A percentile compares a stretch with the other conserved stretches of the same genome.
phyloP scores from a whole-genome alignment of 75 land plant genomes.

The Larix kaempferi region DNA sequence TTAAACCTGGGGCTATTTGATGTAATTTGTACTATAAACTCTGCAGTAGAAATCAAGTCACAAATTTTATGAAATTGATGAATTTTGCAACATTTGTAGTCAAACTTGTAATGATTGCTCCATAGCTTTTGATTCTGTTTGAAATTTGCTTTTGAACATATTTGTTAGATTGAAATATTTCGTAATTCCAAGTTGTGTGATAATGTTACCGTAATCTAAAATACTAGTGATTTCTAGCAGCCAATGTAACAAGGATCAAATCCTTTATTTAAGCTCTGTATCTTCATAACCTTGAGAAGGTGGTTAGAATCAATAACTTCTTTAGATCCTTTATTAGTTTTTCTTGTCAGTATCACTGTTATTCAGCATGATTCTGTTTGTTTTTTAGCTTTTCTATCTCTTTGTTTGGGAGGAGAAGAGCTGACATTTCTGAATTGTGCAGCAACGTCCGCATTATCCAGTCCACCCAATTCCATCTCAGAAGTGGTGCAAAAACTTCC shows the following conservation, averaged over 20 bases:
- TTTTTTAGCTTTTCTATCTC: neutral
- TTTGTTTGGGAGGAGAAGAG: neutral
- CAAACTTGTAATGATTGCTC: neutral
- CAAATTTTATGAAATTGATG: too few species aligned
- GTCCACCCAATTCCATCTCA: constrained; percentile 77
- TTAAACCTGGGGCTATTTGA: too few species aligned
- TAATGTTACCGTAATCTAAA: neutral
- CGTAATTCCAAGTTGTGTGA: neutral
- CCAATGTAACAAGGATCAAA: neutral
- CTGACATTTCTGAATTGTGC: constrained; percentile 17
- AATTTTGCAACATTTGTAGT: neutral
- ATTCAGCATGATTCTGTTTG: neutral
- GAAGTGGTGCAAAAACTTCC: constrained; percentile 72
- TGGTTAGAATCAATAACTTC: neutral
- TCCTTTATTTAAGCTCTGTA: neutral
- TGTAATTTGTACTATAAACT: too few species aligned
- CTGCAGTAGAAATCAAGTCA: too few species aligned
- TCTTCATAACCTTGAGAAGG: neutral
- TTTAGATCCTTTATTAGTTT: neutral
- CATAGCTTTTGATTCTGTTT: neutral
- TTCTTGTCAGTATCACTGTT: neutral
- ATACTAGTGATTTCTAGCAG: neutral
- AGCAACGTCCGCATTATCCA: constrained; percentile 73
- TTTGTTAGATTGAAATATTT: neutral
- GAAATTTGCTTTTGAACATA: neutral